Conservation (phyloP, 495 filamentous ascomycete genomes). For the Rhypophila decipiens region DNA sequence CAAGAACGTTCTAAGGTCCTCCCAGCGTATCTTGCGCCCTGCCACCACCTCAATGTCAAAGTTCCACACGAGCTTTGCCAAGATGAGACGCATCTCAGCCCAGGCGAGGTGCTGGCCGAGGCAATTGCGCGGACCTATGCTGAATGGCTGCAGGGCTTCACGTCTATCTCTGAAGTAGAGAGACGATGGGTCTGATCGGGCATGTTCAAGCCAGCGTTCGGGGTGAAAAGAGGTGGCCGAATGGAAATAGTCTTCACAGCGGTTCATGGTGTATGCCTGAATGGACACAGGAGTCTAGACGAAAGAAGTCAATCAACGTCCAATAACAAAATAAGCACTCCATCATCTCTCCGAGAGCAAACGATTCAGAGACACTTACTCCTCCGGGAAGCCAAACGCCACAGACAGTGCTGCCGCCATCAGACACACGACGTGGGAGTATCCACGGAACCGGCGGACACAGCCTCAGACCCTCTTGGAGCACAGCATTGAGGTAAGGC, state of each 20-base stretch:
- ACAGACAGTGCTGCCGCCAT: conserved; percentile 1
- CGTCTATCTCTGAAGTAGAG: conserved; percentile 40
- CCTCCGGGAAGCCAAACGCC: background rate
- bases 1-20: too few species aligned
- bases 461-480: conserved; percentile 2
- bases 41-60: too few species aligned
- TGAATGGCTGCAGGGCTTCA: conserved; percentile 38
- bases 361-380: background rate
- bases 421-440: background rate
- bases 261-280: background rate
- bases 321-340: background rate
- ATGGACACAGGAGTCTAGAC: background rate
- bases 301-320: too few species aligned
- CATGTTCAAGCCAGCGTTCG: conserved; percentile 40
- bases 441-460: conserved; percentile 1
- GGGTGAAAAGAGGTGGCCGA: conserved; percentile 42
- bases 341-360: background rate
- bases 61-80: conserved; percentile 43
- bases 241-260: conserved; percentile 30
- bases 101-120: conserved; percentile 36
- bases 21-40: too few species aligned
- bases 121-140: conserved; percentile 41
- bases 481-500: background rate
- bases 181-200: too few species aligned
- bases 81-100: conserved; percentile 39